Evolutionary conservation across 495 filamentous ascomycete genomes (phyloP).

Genomic region (Cercophora scortea): DNA sequence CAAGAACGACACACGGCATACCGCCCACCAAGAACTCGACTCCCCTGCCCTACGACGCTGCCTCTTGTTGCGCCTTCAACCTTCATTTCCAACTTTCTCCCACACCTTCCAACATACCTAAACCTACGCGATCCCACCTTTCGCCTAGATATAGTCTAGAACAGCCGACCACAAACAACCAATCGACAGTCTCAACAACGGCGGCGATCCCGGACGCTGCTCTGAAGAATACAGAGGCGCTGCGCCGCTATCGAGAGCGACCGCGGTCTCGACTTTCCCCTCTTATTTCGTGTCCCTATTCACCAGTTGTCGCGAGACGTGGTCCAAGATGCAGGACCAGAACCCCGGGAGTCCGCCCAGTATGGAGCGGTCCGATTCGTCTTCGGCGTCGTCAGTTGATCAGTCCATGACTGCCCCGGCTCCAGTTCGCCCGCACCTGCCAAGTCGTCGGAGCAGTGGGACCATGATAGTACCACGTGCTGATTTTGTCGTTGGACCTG

Average conservation of each 20-base stretch:
- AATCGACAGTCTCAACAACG: too few species aligned
- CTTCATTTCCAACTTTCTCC: neutral
- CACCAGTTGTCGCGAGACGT: too few species aligned
- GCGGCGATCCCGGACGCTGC: too few species aligned
- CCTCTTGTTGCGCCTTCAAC: neutral
- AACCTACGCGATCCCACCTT: too few species aligned
- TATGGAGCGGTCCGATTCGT: constrained; percentile 28
- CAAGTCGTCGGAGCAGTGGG: constrained; percentile 65
- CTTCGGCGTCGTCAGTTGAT: constrained; percentile 30
- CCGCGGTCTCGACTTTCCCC: too few species aligned
- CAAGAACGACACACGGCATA: neutral
- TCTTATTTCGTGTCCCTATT: too few species aligned
- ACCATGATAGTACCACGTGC: constrained; percentile 76
- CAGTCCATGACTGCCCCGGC: constrained; percentile 30
- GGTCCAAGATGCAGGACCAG: too few species aligned
- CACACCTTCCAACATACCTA: neutral
- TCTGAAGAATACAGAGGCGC: too few species aligned
- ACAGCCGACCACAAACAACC: too few species aligned
- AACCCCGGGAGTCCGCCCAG: neutral
- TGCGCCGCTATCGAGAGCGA: too few species aligned
- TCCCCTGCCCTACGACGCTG: neutral
- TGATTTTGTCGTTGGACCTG: constrained; percentile 56
- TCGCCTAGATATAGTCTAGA: too few species aligned
- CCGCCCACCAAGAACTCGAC: neutral
- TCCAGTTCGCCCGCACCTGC: constrained; percentile 43